Percentiles rank a stretch among this genome's conserved stretches.
Evolutionary conservation across 2,329 filamentous ascomycete genomes (phyloP).

Genomic region (Lithohypha guttulata): DNA sequence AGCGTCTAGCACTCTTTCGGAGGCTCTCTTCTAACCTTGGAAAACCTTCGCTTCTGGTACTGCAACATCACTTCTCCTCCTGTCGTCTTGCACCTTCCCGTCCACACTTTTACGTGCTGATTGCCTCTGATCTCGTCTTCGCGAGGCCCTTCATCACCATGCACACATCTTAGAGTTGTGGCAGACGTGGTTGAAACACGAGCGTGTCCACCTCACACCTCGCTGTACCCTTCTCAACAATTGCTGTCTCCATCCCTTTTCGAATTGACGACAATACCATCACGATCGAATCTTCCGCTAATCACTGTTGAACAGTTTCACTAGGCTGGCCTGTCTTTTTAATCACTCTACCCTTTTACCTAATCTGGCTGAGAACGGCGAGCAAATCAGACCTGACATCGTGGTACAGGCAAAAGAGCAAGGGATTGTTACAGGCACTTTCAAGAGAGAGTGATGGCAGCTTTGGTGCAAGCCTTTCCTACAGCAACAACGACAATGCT

Average conservation of each 20-base stretch:
- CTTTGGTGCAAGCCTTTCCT: constrained; percentile 70
- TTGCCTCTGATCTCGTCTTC: no score
- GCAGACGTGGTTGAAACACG: constrained; percentile 6
- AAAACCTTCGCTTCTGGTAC: constrained; percentile 23
- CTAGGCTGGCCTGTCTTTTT: constrained; percentile 7
- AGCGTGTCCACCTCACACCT: not conserved
- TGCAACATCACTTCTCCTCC: constrained; percentile 20
- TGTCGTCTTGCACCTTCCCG: constrained; percentile 2
- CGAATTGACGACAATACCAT: not conserved
- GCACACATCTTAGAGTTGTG: not conserved
- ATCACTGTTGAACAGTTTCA: constrained; percentile 7
- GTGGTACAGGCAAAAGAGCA: no score
- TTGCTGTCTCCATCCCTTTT: constrained; percentile 4
- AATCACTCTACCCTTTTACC: no score
- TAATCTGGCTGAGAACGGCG: no score
- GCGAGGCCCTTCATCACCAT: not conserved
- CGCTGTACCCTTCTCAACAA: no score
- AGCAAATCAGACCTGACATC: no score
- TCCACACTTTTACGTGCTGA: not conserved
- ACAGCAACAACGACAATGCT: constrained; percentile 67
- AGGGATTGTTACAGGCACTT: no score
- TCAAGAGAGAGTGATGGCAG: constrained; percentile 59
- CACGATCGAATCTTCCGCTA: constrained; percentile 4
- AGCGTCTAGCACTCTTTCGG: constrained; percentile 14
- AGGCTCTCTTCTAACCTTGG: constrained; percentile 22